Evolutionary conservation across 495 filamentous ascomycete species (phyloP).

Genomic region (Hapsidospora chrysogenum): DNA sequence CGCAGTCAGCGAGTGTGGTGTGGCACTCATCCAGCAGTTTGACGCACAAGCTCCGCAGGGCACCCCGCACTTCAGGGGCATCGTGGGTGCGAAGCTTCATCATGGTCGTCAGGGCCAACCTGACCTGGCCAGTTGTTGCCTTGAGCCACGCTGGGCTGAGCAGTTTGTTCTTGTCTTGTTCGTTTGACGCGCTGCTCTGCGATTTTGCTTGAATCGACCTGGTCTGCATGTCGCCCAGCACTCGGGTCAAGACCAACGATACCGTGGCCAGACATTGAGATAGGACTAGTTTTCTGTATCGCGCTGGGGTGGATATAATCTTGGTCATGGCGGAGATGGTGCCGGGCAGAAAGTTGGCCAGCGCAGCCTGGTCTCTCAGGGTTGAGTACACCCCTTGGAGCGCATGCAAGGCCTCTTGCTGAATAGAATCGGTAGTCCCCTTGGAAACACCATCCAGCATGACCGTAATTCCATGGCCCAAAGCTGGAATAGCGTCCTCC

Average conservation of each 20-base stretch:
- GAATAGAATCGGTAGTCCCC: constrained; percentile 41
- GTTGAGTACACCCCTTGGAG: constrained; percentile 43
- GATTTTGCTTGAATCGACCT: constrained; percentile 19
- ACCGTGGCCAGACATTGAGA: constrained; percentile 43
- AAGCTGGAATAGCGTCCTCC: constrained; percentile 50
- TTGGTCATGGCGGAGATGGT: constrained; percentile 71
- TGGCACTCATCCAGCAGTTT: constrained; percentile 62
- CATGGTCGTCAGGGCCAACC: constrained; percentile 65
- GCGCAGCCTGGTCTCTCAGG: constrained; percentile 49
- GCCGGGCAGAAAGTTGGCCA: constrained; percentile 76
- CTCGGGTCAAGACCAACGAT: constrained; percentile 36
- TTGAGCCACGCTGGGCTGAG: constrained; percentile 56
- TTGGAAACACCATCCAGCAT: constrained; percentile 54
- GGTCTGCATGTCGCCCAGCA: constrained; percentile 47
- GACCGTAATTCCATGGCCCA: constrained; percentile 71
- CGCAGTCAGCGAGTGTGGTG: constrained; percentile 51
- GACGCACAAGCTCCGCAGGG: constrained; percentile 52
- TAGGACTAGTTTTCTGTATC: constrained; percentile 46
- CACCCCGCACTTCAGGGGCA: constrained; percentile 48
- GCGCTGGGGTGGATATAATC: constrained; percentile 49
- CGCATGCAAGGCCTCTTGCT: constrained; percentile 46
- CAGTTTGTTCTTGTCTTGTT: constrained; percentile 8
- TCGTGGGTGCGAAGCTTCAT: constrained; percentile 64
- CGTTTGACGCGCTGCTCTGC: constrained; percentile 4
- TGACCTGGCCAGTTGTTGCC: constrained; percentile 68